A percentile compares a stretch with the other conserved stretches of the same genome.
Conservation (phyloP, 306 rosid species). For the Datisca glomerata region DNA sequence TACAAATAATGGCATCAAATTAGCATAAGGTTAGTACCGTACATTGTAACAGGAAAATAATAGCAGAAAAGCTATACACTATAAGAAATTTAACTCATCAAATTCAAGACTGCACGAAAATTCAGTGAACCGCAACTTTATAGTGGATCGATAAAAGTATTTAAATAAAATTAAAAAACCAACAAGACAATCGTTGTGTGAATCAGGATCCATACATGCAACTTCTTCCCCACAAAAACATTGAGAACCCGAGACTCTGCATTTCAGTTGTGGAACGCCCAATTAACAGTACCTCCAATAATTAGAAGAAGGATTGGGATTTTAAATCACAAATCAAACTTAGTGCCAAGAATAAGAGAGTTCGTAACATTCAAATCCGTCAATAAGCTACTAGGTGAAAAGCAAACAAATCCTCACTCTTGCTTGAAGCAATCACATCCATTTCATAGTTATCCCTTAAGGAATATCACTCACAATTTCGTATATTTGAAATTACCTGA, state of each 20-base stretch:
- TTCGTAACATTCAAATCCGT: constrained; percentile 1
- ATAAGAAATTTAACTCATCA: no score
- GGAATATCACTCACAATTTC: neutral
- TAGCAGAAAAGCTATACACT: no score
- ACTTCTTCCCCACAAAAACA: no score
- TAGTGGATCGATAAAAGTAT: neutral
- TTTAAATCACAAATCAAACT: neutral
- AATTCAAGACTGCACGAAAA: neutral
- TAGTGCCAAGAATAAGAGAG: neutral
- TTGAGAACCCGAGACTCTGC: no score
- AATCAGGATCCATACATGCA: no score
- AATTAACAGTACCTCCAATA: neutral
- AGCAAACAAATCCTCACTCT: neutral
- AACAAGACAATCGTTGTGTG: no score
- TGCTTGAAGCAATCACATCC: neutral
- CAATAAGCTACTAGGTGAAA: neutral
- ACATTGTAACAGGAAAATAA: no score
- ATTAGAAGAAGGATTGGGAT: no score
- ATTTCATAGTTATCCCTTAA: neutral
- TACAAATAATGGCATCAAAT: constrained; percentile 4
- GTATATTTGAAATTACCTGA: constrained; percentile 30
- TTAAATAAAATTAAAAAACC: neutral
- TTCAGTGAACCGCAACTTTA: neutral
- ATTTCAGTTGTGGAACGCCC: no score
- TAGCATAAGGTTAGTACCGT: neutral